phyloP scores from a whole-genome alignment of 192 early-diverging fungal genomes.

The Coemansia sp. region DNA sequence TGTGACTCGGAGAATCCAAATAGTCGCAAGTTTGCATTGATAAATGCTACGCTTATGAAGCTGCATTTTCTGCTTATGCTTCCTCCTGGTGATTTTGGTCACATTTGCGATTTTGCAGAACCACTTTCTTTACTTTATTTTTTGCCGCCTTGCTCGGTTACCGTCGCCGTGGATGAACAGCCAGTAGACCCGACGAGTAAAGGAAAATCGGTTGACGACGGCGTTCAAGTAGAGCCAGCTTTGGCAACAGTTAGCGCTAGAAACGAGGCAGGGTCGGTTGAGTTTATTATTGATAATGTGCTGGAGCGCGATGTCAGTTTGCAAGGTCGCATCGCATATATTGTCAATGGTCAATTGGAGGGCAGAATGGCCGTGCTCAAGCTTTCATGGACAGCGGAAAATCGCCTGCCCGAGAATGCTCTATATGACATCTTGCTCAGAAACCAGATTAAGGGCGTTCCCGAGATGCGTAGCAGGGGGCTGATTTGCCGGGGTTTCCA shows the following conservation, averaged over 20 bases:
- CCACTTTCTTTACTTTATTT: no score
- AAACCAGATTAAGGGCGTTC: neutral
- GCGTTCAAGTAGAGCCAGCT: neutral
- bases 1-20: no score
- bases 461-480: neutral
- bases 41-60: neutral
- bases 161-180: neutral
- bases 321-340: neutral
- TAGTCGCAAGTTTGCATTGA: no score
- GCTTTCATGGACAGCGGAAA: slow-evolving; percentile 5
- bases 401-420: neutral
- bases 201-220: no score
- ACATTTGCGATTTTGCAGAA: slow-evolving; percentile 4
- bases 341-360: neutral
- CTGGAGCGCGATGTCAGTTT: neutral
- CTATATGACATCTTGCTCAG: slow-evolving; percentile 9
- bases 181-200: no score
- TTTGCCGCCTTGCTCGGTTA: neutral
- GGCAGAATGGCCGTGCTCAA: neutral
- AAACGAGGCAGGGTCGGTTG: neutral
- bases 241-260: neutral
- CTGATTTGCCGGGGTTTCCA: neutral
- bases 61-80: neutral
- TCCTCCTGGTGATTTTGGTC: slow-evolving; percentile 1
- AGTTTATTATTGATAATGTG: neutral